Evolutionary conservation across 192 early-diverging fungal species (phyloP).

Genomic region (Coemansia sp.): DNA sequence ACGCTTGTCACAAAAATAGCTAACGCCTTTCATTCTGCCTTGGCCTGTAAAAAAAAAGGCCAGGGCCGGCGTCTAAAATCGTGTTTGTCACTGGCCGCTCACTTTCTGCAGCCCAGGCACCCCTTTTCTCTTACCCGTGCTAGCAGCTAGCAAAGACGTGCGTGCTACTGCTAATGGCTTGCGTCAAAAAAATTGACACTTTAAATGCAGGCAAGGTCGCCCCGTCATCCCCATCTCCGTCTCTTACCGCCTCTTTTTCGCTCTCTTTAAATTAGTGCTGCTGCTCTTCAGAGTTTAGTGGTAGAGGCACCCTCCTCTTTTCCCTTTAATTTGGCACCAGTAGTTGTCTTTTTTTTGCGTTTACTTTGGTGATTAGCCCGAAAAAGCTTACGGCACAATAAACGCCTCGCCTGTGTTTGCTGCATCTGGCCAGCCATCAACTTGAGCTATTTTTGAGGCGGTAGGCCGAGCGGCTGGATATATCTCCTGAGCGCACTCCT

Average conservation of each 20-base stretch:
- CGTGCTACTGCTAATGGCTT: background rate
- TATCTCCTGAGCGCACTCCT: background rate
- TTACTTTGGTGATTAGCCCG: background rate
- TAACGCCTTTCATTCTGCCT: background rate
- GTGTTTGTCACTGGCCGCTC: background rate
- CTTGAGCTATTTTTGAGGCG: background rate
- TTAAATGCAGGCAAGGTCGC: background rate
- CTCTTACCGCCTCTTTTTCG: background rate
- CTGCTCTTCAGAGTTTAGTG: background rate
- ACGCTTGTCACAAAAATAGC: background rate
- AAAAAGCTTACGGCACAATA: background rate
- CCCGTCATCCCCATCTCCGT: background rate
- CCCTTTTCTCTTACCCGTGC: background rate
- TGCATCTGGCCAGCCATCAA: background rate
- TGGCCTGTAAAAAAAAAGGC: background rate
- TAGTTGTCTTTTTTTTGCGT: background rate
- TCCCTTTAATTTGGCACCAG: background rate
- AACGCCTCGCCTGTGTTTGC: conserved; percentile 3
- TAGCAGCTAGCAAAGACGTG: background rate
- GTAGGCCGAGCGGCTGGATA: background rate
- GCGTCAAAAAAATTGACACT: background rate
- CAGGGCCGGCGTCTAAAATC: background rate
- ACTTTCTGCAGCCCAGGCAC: background rate
- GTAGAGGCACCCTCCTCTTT: background rate
- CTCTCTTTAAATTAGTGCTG: background rate